phyloP scores from a whole-genome alignment of 176 grass and related monocot genomes.

The Oryza nivara region DNA sequence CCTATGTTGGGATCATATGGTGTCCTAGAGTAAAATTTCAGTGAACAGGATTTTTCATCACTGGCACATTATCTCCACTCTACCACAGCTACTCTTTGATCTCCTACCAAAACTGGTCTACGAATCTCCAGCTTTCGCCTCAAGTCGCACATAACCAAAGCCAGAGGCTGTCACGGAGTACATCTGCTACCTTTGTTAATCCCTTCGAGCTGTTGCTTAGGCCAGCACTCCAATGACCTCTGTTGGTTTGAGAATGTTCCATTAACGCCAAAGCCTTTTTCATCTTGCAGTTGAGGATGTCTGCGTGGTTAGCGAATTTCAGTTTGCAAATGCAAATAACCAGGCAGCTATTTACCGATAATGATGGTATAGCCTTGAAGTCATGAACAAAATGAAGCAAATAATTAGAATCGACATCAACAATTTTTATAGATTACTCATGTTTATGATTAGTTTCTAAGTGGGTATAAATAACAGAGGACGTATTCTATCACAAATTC shows the following conservation, averaged over 20 bases:
- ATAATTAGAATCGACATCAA: neutral
- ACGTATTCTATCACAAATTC: neutral
- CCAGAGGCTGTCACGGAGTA: neutral
- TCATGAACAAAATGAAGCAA: too few species aligned
- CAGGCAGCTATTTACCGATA: neutral
- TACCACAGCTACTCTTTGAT: neutral
- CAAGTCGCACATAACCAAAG: neutral
- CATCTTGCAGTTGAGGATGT: conserved; percentile 16
- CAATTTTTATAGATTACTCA: neutral
- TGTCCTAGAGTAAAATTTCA: conserved; percentile 1
- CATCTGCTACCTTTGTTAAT: neutral
- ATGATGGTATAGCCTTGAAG: neutral
- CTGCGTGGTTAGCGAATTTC: neutral
- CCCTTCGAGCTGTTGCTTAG: neutral
- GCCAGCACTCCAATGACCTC: neutral
- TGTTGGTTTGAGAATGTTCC: neutral
- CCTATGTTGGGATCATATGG: neutral
- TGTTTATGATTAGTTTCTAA: neutral
- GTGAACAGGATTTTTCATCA: neutral
- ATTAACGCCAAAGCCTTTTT: conserved; percentile 12
- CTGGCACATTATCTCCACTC: neutral
- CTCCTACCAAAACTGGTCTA: neutral
- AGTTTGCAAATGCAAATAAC: neutral
- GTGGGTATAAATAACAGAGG: neutral
- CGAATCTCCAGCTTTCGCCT: neutral